These are phyloP conservation scores for Trametes polyzona DNA, from an alignment of 1,284 basidiomycete species.

Conservation along the genomic window DNA sequence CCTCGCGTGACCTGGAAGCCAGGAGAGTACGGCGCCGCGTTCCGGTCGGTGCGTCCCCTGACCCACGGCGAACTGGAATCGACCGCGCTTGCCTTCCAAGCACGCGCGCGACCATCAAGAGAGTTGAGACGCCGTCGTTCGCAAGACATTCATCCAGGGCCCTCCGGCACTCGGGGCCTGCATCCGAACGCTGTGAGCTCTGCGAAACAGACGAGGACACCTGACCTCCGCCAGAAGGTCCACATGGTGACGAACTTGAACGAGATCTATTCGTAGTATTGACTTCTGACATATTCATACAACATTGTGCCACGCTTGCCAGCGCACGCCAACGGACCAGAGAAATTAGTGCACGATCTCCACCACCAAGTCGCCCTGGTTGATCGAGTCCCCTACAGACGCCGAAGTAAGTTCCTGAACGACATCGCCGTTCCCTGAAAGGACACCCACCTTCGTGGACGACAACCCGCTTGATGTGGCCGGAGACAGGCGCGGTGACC, in stretches of 20 bases:
- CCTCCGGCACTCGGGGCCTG: constrained; percentile 13
- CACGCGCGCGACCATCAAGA: constrained; percentile 1
- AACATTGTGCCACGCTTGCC: constrained; percentile 17
- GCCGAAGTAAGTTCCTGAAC: constrained; percentile 15
- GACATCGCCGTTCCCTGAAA: neutral
- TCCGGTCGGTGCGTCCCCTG: constrained; percentile 9
- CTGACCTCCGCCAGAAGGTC: no score
- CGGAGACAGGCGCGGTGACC: constrained; percentile 93
- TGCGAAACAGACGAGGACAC: constrained; percentile 8
- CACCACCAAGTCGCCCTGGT: constrained; percentile 84
- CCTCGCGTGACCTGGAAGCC: constrained; percentile 13
- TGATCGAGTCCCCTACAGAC: constrained; percentile 79
- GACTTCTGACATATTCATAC: constrained; percentile 30
- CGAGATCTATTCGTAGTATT: constrained; percentile 16
- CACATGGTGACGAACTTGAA: neutral
- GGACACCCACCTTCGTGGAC: constrained; percentile 75
- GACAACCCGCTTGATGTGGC: constrained; percentile 91
- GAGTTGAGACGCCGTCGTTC: neutral
- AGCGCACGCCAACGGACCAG: neutral
- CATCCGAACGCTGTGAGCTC: constrained; percentile 9
- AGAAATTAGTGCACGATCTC: constrained; percentile 74
- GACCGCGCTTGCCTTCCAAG: neutral
- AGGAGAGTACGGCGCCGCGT: constrained; percentile 3
- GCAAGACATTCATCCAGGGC: constrained; percentile 11
- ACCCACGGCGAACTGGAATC: constrained; percentile 10